A percentile compares a stretch with the other conserved stretches of the same genome.
phyloP scores from a whole-genome alignment of 1,284 basidiomycete species.

The Moesziomyces sp. region DNA sequence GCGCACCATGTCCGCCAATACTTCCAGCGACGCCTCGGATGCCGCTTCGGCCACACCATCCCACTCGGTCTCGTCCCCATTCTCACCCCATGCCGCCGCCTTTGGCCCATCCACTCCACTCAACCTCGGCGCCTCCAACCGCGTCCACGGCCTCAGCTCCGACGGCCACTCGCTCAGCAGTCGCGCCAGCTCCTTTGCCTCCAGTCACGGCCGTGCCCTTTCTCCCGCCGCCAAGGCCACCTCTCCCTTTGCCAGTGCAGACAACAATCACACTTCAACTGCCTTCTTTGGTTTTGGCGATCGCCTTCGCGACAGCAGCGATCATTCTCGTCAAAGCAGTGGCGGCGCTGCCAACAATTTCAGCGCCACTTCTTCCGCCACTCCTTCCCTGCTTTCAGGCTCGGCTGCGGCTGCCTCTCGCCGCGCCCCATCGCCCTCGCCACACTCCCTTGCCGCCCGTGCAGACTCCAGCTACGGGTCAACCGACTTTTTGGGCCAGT shows the following conservation, averaged over 20 bases:
- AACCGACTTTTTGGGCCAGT: conserved; percentile 7
- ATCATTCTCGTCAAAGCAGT: conserved; percentile 37
- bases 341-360: conserved; percentile 17
- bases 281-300: conserved; percentile 16
- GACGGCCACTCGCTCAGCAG: conserved; percentile 28
- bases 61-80: conserved; percentile 16
- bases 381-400: background rate
- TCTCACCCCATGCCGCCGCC: conserved; percentile 26
- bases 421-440: conserved; percentile 15
- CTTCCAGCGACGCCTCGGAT: conserved; percentile 13
- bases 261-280: conserved; percentile 2
- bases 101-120: conserved; percentile 12
- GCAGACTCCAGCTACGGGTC: conserved; percentile 6
- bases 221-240: conserved; percentile 4
- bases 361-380: conserved; percentile 10
- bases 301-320: conserved; percentile 16
- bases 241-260: conserved; percentile 3
- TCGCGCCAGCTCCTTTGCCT: conserved; percentile 34
- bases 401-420: conserved; percentile 1
- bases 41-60: conserved; percentile 9
- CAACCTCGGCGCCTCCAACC: conserved; percentile 6
- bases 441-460: conserved; percentile 1
- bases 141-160: conserved; percentile 10
- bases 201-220: conserved; percentile 12
- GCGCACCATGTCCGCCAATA: conserved; percentile 16